Evolutionary conservation across 2,329 filamentous ascomycete genomes (phyloP).

Genomic region (Spiromastix sp.): DNA sequence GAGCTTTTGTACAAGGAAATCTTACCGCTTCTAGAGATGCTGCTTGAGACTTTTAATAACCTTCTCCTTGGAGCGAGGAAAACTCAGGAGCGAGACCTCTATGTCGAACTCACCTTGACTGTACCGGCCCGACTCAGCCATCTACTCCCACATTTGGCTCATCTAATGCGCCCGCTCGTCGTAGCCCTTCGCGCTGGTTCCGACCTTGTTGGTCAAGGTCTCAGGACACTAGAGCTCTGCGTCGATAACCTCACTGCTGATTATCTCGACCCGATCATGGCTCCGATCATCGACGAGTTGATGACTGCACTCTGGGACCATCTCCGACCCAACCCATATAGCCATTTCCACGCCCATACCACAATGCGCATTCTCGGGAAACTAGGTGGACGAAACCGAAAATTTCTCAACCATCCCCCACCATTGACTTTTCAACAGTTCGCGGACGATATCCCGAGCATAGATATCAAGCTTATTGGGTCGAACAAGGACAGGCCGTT

Average conservation of each 20-base stretch:
- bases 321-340: constrained; percentile 85
- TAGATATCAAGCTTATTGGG: constrained; percentile 80
- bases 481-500: constrained; percentile 84
- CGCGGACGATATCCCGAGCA: constrained; percentile 77
- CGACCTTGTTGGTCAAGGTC: constrained; percentile 86
- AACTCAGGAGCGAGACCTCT: constrained; percentile 82
- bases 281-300: constrained; percentile 93
- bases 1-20: constrained; percentile 99
- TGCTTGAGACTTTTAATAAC: constrained; percentile 94
- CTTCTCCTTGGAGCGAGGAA: constrained; percentile 83
- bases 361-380: constrained; percentile 97
- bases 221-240: constrained; percentile 88
- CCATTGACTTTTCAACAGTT: constrained; percentile 75
- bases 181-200: constrained; percentile 84
- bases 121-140: constrained; percentile 92
- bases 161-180: constrained; percentile 94
- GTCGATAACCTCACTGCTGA: constrained; percentile 97
- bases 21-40: constrained; percentile 88
- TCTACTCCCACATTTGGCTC: constrained; percentile 86
- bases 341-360: constrained; percentile 94
- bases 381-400: constrained; percentile 85
- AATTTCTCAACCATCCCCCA: constrained; percentile 84
- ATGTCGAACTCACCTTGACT: constrained; percentile 92
- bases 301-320: constrained; percentile 98
- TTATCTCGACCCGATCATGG: constrained; percentile 98